Conservation (phyloP, 2,329 filamentous ascomycete species). For the Mariannaea elegans region DNA sequence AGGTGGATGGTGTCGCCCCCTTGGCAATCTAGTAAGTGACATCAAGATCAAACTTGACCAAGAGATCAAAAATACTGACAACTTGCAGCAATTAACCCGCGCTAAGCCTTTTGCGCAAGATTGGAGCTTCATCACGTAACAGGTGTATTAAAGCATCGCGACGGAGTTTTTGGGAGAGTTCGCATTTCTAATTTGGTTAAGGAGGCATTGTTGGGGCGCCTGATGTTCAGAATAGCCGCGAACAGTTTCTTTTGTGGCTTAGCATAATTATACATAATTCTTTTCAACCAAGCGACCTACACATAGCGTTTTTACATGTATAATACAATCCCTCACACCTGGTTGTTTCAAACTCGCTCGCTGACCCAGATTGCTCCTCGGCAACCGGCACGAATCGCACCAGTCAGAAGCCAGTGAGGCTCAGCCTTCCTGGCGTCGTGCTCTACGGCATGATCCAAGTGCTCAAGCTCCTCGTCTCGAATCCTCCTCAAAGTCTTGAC, state of each 20-base stretch:
- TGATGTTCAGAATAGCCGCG: slow-evolving; percentile 18
- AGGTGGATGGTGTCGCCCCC: slow-evolving; percentile 94
- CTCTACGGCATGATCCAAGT: slow-evolving; percentile 93
- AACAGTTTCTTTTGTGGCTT: slow-evolving; percentile 22
- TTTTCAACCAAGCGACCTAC: slow-evolving; percentile 14
- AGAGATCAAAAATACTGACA: slow-evolving; percentile 39
- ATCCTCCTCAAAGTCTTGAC: slow-evolving; percentile 81
- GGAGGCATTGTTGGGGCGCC: slow-evolving; percentile 31
- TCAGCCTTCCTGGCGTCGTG: slow-evolving; percentile 90
- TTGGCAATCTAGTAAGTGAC: slow-evolving; percentile 91
- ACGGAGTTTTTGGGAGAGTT: slow-evolving; percentile 34
- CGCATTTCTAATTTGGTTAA: slow-evolving; percentile 15
- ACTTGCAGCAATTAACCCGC: slow-evolving; percentile 44
- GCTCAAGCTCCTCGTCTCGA: slow-evolving; percentile 94
- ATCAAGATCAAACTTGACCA: neutral
- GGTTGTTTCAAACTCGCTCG: slow-evolving; percentile 67
- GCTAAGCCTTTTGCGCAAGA: neutral
- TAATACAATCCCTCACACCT: slow-evolving; percentile 34
- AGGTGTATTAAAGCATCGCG: slow-evolving; percentile 31
- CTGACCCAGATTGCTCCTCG: slow-evolving; percentile 92
- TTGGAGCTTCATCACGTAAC: slow-evolving; percentile 5
- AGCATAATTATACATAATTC: slow-evolving; percentile 30
- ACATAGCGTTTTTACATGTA: slow-evolving; percentile 35
- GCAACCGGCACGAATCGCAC: slow-evolving; percentile 89
- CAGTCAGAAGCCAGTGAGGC: slow-evolving; percentile 89